These are phyloP conservation scores for Patellifolia procumbens DNA, from an alignment of 179 eudicot species.

Conservation along the genomic window DNA sequence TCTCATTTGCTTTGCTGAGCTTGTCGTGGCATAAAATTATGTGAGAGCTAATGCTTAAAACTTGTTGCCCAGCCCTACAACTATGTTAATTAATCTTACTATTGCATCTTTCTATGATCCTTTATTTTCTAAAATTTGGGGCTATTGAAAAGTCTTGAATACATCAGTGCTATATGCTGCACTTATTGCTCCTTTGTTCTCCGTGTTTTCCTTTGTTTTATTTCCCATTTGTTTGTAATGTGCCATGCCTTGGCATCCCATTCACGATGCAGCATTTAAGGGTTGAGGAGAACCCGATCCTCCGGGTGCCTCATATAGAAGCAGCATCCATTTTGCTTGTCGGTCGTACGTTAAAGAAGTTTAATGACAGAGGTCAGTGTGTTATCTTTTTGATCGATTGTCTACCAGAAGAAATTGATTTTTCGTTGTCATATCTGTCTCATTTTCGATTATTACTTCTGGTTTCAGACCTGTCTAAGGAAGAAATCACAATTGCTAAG, in stretches of 20 bases:
- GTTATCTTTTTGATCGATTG: not conserved
- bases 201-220: not conserved
- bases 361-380: slow-evolving; percentile 78
- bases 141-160: not conserved
- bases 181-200: not conserved
- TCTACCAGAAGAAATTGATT: slow-evolving; percentile 4
- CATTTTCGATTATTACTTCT: slow-evolving; percentile 14
- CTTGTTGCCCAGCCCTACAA: no score
- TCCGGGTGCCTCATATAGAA: slow-evolving; percentile 87
- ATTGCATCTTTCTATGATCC: not conserved
- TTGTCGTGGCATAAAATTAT: no score
- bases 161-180: not conserved
- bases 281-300: slow-evolving; percentile 95
- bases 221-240: not conserved
- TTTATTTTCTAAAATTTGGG: not conserved
- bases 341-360: slow-evolving; percentile 88
- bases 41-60: no score
- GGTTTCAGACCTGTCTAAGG: slow-evolving; percentile 68
- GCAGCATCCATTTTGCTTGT: slow-evolving; percentile 94
- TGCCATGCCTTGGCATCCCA: slow-evolving; percentile 10
- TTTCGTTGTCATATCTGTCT: not conserved
- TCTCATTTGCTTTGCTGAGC: no score
- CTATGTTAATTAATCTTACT: not conserved
- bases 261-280: slow-evolving; percentile 73
- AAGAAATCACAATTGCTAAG: slow-evolving; percentile 72